These are phyloP conservation scores for Didymella exigua DNA, from an alignment of 2,329 filamentous ascomycete genomes.

Conservation along the genomic window DNA sequence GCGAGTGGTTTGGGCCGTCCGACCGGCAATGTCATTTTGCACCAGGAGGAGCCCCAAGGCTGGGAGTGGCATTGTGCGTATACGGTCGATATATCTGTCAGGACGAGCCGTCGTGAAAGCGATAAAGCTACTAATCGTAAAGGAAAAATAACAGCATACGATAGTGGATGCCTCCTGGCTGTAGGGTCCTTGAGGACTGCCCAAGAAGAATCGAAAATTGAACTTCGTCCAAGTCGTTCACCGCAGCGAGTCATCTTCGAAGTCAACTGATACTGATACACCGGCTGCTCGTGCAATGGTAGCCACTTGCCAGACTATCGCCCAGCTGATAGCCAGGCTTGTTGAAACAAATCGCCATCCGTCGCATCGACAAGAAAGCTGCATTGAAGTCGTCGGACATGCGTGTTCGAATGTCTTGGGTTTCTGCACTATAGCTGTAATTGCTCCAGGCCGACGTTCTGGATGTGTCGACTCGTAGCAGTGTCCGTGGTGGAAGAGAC, in stretches of 20 bases:
- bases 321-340: constrained; percentile 43
- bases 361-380: constrained; percentile 38
- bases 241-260: constrained; percentile 33
- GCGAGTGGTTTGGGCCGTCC: neutral
- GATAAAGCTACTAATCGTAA: neutral
- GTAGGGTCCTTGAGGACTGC: neutral
- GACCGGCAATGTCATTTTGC: neutral
- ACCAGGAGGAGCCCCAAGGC: too few relatives aligned
- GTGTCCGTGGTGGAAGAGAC: constrained; percentile 10
- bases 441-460: constrained; percentile 7
- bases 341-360: constrained; percentile 42
- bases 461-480: constrained; percentile 23
- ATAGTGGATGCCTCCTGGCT: neutral
- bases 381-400: constrained; percentile 6
- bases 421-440: constrained; percentile 19
- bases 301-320: constrained; percentile 35
- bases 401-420: constrained; percentile 24
- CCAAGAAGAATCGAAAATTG: too few relatives aligned
- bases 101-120: too few relatives aligned
- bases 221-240: too few relatives aligned
- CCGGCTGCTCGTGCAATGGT: constrained; percentile 20
- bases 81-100: too few relatives aligned
- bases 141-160: neutral
- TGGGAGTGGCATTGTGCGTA: too few relatives aligned
- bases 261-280: constrained; percentile 26